Evolutionary conservation across 345 rosid genomes (phyloP), one percentile per base, ranked within the genome.

Genomic region (Turritis glabra): DNA sequence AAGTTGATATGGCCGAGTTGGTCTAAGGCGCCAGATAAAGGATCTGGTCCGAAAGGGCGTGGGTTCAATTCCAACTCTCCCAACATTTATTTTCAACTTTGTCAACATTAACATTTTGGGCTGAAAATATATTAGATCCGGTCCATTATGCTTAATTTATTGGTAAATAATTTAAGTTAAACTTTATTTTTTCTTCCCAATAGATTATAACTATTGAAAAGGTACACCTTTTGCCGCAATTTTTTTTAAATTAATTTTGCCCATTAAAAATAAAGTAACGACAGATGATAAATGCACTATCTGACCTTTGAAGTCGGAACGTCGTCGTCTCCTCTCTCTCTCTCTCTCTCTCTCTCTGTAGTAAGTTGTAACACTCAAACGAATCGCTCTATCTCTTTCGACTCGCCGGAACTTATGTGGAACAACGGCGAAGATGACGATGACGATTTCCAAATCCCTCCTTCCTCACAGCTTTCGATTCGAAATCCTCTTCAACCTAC

Each of bases 21-120:
- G 94, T 87, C 91, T 86, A 89, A 89, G 90, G 94, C 89, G 93
- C 91, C 93, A 89, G 93, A 89, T 89, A 89, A 87, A 89, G 99
- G 98, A 90, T 89, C 90, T 90, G 91, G 97, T 95, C 90, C 91
- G 92, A 89, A 89, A 87, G 92, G 92, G 87, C 91, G 89, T 85
- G 92, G 96, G 92, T 95, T 90, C 91, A 82, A 95, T 90, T 83
- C 90, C 92, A 93, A 92, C 88, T 86, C 7, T 41, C n/a, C n/a
- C 44, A 41, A 15, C 8, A 41, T 1, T 5, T 41, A 0, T 41
- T 40, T 38, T 12, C 13, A 40, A 5, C 17, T 41, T 15, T 15
- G 17, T 14, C 8, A 14, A 14, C 9, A 18, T 29, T 3, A 3
- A 4, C 1, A 5, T 23, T 22, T 58, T 41, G 57, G 67, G 67